A percentile compares a stretch with the other conserved stretches of the same genome.
phyloP scores from a whole-genome alignment of 345 rosid species.

The Linum usitatissimum region DNA sequence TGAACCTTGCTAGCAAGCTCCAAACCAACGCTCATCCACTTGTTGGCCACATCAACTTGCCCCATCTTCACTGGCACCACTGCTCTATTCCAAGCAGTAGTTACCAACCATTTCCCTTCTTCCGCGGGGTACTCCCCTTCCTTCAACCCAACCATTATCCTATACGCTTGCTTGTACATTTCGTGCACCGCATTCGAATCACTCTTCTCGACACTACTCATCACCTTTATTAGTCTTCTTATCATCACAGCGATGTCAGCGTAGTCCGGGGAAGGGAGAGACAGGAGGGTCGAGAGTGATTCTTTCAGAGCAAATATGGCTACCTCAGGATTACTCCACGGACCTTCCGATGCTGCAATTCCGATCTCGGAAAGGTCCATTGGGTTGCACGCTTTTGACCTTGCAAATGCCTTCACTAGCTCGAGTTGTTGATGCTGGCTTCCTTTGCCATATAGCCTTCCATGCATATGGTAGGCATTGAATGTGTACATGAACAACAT shows the following conservation, averaged over 20 bases:
- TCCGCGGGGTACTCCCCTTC: slow-evolving; percentile 79
- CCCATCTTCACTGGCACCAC: slow-evolving; percentile 63
- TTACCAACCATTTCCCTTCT: slow-evolving; percentile 95
- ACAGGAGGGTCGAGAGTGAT: slow-evolving; percentile 56
- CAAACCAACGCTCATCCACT: slow-evolving; percentile 63
- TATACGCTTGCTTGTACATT: slow-evolving; percentile 74
- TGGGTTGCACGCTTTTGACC: slow-evolving; percentile 61
- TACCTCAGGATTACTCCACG: slow-evolving; percentile 54
- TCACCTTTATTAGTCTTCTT: slow-evolving; percentile 49
- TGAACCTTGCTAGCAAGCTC: slow-evolving; percentile 57
- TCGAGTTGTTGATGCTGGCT: slow-evolving; percentile 33
- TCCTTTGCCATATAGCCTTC: slow-evolving; percentile 43
- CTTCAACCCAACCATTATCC: slow-evolving; percentile 81
- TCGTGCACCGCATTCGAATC: slow-evolving; percentile 41
- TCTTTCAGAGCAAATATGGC: slow-evolving; percentile 61
- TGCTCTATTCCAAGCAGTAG: slow-evolving; percentile 92
- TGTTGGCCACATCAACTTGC: slow-evolving; percentile 50
- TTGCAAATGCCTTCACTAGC: slow-evolving; percentile 54
- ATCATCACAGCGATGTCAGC: slow-evolving; percentile 48
- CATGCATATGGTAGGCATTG: slow-evolving; percentile 54
- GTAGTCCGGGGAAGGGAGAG: slow-evolving; percentile 61
- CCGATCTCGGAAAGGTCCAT: slow-evolving; percentile 68
- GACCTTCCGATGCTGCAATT: slow-evolving; percentile 57
- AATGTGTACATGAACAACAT: slow-evolving; percentile 60
- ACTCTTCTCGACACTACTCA: slow-evolving; percentile 65